Base-by-base conservation (phyloP, 1,139 yeast species). In the Blastobotrys illinoisensis region DNA sequence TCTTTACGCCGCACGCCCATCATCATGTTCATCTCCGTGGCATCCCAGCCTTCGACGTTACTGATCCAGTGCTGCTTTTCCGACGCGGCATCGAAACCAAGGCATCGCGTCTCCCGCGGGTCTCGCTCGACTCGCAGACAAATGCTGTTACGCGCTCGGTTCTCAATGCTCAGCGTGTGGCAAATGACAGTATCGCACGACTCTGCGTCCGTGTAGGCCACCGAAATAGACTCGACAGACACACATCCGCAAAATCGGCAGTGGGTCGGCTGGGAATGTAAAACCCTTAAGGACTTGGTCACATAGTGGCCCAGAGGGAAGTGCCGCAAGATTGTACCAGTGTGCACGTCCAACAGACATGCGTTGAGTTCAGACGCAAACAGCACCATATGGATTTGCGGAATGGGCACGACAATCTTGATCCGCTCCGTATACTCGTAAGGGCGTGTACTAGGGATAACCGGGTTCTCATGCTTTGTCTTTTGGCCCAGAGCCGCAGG, bases 181-280 rank as follows among this genome's bases (percentile, higher is more conserved):
- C 87, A 74, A 6, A 86, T 83, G 50, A 88, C 73, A 0, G 82
- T 79, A 7, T 78, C 78, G 2, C 62, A 62, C 0, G 78, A 74
- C 54, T 80, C 84, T 21, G 71, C 69, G 60, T 85, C 88, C 47
- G 85, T 84, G 67, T 88, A 89, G 0, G 85, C 82, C 40, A 88
- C 75, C 1, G 91, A 84, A 52, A 89, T 77, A 1, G 91, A 79
- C 40, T 82, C 79, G 44, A 88, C 79, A 0, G 95, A 86, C 0
- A 88, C 91, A 73, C 95, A 86, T 1, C 97, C 97, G 74, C 97
- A 89, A 68, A 89, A 89, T 56, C 86, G 79, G 70, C 97, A 89
- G 71, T 89, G 96, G 0, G 89, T 84, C 2, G 96, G 95, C 62
- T 84, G 89, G 50, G 86, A 85, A 67, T 88, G 96, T 57, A 88